These are phyloP conservation scores for Podosphaera xanthii DNA, from an alignment of 2,329 filamentous ascomycete species.

Conservation along the genomic window DNA sequence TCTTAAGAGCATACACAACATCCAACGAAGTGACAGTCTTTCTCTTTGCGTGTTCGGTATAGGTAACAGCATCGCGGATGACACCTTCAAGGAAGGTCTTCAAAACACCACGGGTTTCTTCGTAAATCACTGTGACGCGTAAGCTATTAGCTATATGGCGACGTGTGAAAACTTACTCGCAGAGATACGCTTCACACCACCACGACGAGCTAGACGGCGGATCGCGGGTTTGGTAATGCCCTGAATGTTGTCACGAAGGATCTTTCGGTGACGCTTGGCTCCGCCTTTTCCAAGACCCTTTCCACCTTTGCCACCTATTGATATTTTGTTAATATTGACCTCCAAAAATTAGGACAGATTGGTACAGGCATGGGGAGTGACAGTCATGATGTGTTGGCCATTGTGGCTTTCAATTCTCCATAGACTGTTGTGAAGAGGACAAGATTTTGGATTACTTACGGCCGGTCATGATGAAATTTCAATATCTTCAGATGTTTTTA, in stretches of 20 bases:
- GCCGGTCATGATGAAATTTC: too few relatives aligned
- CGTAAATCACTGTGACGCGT: constrained; percentile 35
- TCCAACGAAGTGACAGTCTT: constrained; percentile 46
- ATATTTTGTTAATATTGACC: too few relatives aligned
- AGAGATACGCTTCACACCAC: constrained; percentile 99
- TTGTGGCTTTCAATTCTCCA: too few relatives aligned
- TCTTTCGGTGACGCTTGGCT: constrained; percentile 98
- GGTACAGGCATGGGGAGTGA: too few relatives aligned
- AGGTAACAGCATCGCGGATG: constrained; percentile 51
- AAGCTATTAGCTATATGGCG: not conserved
- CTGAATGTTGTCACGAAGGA: constrained; percentile 98
- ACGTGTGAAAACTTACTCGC: constrained; percentile 37
- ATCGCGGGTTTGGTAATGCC: constrained; percentile 98
- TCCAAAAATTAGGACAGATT: too few relatives aligned
- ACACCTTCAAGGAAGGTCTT: constrained; percentile 70
- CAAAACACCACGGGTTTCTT: constrained; percentile 59
- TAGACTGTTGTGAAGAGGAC: too few relatives aligned
- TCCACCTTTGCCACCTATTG: constrained; percentile 35
- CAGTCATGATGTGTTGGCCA: too few relatives aligned
- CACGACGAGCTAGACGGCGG: constrained; percentile 94
- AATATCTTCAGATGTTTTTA: too few relatives aligned
- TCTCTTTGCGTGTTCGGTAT: constrained; percentile 67
- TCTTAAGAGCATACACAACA: constrained; percentile 41
- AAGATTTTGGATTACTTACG: too few relatives aligned
- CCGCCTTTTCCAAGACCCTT: constrained; percentile 97